phyloP scores from a whole-genome alignment of 2,329 filamentous ascomycete genomes.

The Drechslerella dactyloides region DNA sequence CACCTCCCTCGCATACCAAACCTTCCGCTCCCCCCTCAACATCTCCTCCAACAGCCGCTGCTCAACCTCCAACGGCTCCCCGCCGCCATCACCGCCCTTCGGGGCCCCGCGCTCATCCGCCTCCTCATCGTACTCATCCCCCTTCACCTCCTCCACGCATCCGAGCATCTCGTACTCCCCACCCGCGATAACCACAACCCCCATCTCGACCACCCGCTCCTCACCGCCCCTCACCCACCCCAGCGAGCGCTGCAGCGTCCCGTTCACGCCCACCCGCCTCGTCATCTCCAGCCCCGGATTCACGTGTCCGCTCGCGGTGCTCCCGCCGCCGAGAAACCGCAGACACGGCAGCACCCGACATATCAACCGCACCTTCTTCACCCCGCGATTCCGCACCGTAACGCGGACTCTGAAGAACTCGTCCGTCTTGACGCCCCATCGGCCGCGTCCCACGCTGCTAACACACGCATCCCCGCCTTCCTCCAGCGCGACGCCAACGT shows the following conservation, averaged over 20 bases:
- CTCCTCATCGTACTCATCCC: slow-evolving; percentile 49
- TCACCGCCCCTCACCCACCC: slow-evolving; percentile 68
- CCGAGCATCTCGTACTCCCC: slow-evolving; percentile 84
- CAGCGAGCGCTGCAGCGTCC: slow-evolving; percentile 77
- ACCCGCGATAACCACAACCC: slow-evolving; percentile 75
- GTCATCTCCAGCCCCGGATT: slow-evolving; percentile 68
- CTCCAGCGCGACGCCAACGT: slow-evolving; percentile 59
- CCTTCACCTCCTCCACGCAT: slow-evolving; percentile 76
- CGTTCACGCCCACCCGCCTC: slow-evolving; percentile 83
- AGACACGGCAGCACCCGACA: slow-evolving; percentile 79
- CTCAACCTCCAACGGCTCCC: slow-evolving; percentile 52
- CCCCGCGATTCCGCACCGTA: slow-evolving; percentile 75
- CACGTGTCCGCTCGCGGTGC: neutral
- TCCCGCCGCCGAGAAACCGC: slow-evolving; percentile 57
- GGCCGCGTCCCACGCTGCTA: slow-evolving; percentile 25
- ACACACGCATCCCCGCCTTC: slow-evolving; percentile 14
- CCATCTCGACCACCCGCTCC: slow-evolving; percentile 69
- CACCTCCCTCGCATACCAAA: slow-evolving; percentile 69
- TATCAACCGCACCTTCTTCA: slow-evolving; percentile 71
- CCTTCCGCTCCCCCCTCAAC: slow-evolving; percentile 64
- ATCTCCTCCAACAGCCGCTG: slow-evolving; percentile 63
- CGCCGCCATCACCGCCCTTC: slow-evolving; percentile 53
- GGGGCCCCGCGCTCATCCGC: slow-evolving; percentile 51
- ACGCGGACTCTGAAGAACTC: slow-evolving; percentile 73
- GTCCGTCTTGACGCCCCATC: slow-evolving; percentile 60